These are phyloP conservation scores for Erysimum cheiri DNA, from an alignment of 441 rosid species.

Conservation along the genomic window DNA sequence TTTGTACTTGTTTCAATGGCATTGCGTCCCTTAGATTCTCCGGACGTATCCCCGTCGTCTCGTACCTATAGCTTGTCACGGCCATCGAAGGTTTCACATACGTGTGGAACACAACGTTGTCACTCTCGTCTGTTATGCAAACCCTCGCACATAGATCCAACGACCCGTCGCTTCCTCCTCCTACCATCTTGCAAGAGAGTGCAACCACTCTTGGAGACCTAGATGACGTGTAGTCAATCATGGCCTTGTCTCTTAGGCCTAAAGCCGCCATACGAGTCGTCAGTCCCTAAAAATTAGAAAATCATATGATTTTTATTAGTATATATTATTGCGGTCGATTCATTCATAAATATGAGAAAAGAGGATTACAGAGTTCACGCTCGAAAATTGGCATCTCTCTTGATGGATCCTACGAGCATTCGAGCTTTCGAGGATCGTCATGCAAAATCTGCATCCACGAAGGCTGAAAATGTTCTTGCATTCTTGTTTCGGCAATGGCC, in stretches of 20 bases:
- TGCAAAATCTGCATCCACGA: conserved; percentile 83
- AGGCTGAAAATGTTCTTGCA: conserved; percentile 73
- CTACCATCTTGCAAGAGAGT: conserved; percentile 89
- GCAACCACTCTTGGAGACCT: conserved; percentile 72
- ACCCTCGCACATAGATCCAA: conserved; percentile 79
- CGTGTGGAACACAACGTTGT: conserved; percentile 73
- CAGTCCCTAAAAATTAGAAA: conserved; percentile 49
- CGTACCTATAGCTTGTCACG: conserved; percentile 83
- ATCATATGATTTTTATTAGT: conserved; percentile 2
- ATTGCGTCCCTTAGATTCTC: conserved; percentile 76
- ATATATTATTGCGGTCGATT: neutral
- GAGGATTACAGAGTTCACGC: conserved; percentile 48
- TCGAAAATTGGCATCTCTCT: conserved; percentile 72
- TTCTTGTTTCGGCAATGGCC: conserved; percentile 88
- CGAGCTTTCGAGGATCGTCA: conserved; percentile 64
- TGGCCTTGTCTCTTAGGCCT: conserved; percentile 64
- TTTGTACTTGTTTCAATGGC: conserved; percentile 70
- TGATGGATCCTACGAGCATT: conserved; percentile 72
- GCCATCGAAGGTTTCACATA: conserved; percentile 76
- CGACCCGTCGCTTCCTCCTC: conserved; percentile 91
- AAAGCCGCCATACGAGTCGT: conserved; percentile 61
- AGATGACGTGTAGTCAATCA: conserved; percentile 48
- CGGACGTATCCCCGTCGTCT: conserved; percentile 77
- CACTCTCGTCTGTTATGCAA: conserved; percentile 75
- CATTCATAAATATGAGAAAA: neutral